Base-by-base conservation (phyloP, 768 basidiomycete genomes). In the Amanita brunnescens region DNA sequence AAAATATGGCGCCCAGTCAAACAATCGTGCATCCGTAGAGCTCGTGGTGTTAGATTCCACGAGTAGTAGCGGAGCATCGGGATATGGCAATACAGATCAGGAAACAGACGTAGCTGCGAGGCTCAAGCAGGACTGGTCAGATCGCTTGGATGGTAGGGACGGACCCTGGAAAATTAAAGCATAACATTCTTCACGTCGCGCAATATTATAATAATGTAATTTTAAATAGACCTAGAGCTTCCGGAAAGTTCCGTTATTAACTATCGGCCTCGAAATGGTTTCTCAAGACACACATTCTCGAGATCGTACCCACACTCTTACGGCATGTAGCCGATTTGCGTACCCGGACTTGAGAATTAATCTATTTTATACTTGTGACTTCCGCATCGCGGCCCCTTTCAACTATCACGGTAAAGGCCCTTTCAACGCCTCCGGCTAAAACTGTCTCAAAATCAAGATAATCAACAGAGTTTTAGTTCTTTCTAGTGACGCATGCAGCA, bases 41-140 rank as follows among this genome's bases (percentile, higher is more conserved):
- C 38, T 49, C 14, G 29, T 41, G 13, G 49, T 49, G 29, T 9
- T 41, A 29, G 26, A 37, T 37, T 8, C 33, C 18, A 6, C 13
- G 16, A 3, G 10, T 24, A n/a, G 26, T 13, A 18, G 21, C 44
- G n/a, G 44, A n/a, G n/a, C n/a, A 29, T 1, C 20, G 20, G 16
- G 44, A 47, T n/a, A 26, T 29, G 26, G 18, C 13, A 24, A 21
- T 30, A 23, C 3, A 39, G 47, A 37, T 7, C 20, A n/a, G 8
- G 14, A 16, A 39, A n/a, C 2, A 12, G 32, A 12, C 16, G 21
- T 38, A 0, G 16, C 12, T 20, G 40, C 23, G 2, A 14, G 8
- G 40, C 40, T 42, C 12, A 50, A 50, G 18, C 20, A 42, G 8
- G 42, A 51, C n/a, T 51, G 49, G 49, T 33, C 43, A 35, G 49